phyloP scores from a whole-genome alignment of 2,329 filamentous ascomycete genomes.

The Thielaviopsis musarum region DNA sequence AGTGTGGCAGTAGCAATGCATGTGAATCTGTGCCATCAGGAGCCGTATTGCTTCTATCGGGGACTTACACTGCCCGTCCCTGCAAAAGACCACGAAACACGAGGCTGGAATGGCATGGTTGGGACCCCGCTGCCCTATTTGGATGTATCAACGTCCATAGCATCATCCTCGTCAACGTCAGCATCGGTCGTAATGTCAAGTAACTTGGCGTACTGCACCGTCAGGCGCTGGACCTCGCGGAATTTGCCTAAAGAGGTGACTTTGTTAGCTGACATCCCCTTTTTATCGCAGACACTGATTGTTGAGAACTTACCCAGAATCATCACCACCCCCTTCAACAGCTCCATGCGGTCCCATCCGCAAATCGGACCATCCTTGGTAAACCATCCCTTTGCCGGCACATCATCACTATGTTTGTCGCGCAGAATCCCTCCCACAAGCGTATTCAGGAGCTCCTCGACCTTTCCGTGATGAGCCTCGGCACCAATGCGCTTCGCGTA shows the following conservation, averaged over 20 bases:
- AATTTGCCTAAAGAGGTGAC: slow-evolving; percentile 55
- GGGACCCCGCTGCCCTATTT: not conserved
- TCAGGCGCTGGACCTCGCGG: slow-evolving; percentile 80
- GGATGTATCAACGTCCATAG: slow-evolving; percentile 9
- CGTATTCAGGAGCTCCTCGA: slow-evolving; percentile 76
- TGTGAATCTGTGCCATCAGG: not conserved
- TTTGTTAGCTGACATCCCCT: not conserved
- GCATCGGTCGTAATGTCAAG: slow-evolving; percentile 42
- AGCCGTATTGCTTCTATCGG: not conserved
- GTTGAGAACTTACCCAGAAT: slow-evolving; percentile 58
- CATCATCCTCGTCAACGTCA: slow-evolving; percentile 19
- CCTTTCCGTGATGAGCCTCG: slow-evolving; percentile 72
- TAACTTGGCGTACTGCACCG: slow-evolving; percentile 85
- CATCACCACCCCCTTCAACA: slow-evolving; percentile 80
- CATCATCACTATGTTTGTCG: slow-evolving; percentile 30
- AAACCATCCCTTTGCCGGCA: slow-evolving; percentile 37
- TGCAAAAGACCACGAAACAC: not conserved
- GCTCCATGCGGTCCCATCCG: slow-evolving; percentile 75
- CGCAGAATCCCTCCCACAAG: slow-evolving; percentile 56
- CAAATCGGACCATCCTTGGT: slow-evolving; percentile 57
- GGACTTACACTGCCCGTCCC: too few species aligned
- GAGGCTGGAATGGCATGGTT: not conserved
- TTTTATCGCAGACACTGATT: slow-evolving; percentile 15
- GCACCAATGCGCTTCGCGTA: slow-evolving; percentile 91
- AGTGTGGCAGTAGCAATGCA: not conserved